Evolutionary conservation across 1,284 basidiomycete species (phyloP), one percentile per base, ranked within the genome.

Genomic region (Caloboletus firmus): DNA sequence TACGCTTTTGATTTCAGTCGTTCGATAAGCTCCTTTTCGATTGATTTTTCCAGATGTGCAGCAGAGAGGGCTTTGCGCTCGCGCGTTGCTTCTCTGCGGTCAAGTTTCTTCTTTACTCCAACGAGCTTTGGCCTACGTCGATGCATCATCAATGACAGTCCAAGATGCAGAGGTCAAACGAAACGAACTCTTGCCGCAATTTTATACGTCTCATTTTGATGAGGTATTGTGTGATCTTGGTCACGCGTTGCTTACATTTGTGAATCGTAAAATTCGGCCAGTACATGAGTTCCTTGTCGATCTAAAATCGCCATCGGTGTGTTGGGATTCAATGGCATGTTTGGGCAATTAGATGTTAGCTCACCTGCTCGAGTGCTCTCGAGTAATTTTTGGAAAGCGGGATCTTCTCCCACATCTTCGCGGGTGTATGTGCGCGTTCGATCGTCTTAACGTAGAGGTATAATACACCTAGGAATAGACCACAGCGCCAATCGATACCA

Each of bases 391-490:
- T 94, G 18, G 93, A 95, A 13, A 99, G 82, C 66, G 88, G 90
- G 74, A 98, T 89, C 54, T 87, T 81, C 79, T 99, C 96, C 97
- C 97, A 99, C 91, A 98, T 94, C 64, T 91, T 85, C 35, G 92
- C 91, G 20, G 97, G 97, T 30, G 90, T 87, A 72, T 99, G 96
- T 12, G 96, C 95, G 54, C 97, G 84, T 74, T 99, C 97, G 58
- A 97, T 95, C 6, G 96, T 99, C 76, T 99, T 99, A 69, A 98
- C 84, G 70, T 93, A 99, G n/a, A 99, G 84, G 72, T 97, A 99
- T 24, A 99, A 74, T 1, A 89, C 78, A 41, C 95, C 95, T 95
- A 30, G 24, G 50, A 12, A 37, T 17, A 22, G n/a, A 34, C 41
- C 48, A 43, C 32, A 40, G 35, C 22, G 10, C 11, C 30, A 12